Evolutionary conservation across 495 filamentous ascomycete genomes (phyloP).

Genomic region (Aspergillus bertholletiae): DNA sequence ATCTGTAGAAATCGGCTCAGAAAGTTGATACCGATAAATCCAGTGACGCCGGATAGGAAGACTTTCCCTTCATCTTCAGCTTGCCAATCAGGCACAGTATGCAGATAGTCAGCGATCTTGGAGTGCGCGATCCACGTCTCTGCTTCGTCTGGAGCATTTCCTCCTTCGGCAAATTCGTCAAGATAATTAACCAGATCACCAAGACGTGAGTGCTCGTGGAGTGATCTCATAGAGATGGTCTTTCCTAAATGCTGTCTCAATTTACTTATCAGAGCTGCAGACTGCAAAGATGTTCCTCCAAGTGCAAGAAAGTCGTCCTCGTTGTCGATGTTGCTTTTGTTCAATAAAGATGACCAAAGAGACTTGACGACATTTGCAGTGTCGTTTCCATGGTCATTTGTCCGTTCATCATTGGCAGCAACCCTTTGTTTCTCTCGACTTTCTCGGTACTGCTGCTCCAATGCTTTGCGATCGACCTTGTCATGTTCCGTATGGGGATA

Average conservation of each 20-base stretch:
- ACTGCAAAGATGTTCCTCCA: conserved; percentile 6
- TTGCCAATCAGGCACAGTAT: conserved; percentile 8
- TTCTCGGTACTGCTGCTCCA: background rate
- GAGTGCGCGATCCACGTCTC: background rate
- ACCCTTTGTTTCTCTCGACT: background rate
- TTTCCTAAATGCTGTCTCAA: background rate
- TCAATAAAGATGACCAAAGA: conserved; percentile 6
- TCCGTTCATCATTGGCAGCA: background rate
- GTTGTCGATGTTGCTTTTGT: background rate
- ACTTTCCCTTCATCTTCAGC: conserved; percentile 6
- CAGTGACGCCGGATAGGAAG: conserved; percentile 15
- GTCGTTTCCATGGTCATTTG: background rate
- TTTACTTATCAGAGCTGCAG: background rate
- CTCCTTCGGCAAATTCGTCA: background rate
- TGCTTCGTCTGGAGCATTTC: conserved; percentile 8
- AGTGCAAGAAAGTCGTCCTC: conserved; percentile 7
- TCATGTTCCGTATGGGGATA: conserved; percentile 1
- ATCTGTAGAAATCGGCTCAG: conserved; percentile 1
- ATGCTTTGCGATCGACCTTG: conserved; percentile 7
- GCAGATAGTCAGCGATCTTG: background rate
- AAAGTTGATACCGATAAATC: conserved; percentile 9
- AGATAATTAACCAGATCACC: background rate
- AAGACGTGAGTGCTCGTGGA: background rate
- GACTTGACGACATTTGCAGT: background rate
- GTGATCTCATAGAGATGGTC: conserved; percentile 1